These are phyloP conservation scores for Xylaria sp. DNA, from an alignment of 2,329 filamentous ascomycete genomes.

Conservation along the genomic window DNA sequence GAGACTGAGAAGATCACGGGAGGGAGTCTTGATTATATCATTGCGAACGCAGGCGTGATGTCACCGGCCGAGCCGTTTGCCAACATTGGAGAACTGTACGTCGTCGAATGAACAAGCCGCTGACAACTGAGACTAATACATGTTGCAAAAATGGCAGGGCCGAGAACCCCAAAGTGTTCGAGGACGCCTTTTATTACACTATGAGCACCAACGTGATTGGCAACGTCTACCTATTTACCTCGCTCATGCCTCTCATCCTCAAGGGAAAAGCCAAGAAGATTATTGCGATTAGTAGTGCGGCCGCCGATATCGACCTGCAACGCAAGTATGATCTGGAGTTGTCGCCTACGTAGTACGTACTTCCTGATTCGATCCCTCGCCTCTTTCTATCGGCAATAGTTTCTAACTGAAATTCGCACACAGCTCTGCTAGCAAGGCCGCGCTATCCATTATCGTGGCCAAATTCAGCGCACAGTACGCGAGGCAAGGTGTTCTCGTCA, in stretches of 20 bases:
- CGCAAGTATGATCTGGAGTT: not conserved
- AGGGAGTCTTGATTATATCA: not conserved
- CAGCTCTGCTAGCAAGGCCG: not conserved
- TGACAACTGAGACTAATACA: not conserved
- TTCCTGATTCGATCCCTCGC: not conserved
- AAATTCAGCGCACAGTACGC: not conserved
- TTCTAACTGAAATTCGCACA: not conserved
- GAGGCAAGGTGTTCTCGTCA: not conserved
- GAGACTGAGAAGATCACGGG: not conserved
- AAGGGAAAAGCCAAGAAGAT: not conserved
- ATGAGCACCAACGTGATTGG: not conserved
- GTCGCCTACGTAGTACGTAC: not conserved
- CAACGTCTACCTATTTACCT: not conserved
- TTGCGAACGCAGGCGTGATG: not conserved
- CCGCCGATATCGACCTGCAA: not conserved
- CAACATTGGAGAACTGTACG: not conserved
- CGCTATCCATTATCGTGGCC: not conserved
- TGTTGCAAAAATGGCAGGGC: not conserved
- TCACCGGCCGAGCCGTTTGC: not conserved
- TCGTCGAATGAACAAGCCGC: not conserved
- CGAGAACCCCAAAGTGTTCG: not conserved
- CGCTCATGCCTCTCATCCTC: not conserved
- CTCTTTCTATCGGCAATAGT: not conserved
- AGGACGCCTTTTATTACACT: not conserved
- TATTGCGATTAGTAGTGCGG: not conserved